Evolutionary conservation across 257 asterid species (phyloP), one percentile per base, ranked within the genome.

Genomic region (Solanum appendiculatum): DNA sequence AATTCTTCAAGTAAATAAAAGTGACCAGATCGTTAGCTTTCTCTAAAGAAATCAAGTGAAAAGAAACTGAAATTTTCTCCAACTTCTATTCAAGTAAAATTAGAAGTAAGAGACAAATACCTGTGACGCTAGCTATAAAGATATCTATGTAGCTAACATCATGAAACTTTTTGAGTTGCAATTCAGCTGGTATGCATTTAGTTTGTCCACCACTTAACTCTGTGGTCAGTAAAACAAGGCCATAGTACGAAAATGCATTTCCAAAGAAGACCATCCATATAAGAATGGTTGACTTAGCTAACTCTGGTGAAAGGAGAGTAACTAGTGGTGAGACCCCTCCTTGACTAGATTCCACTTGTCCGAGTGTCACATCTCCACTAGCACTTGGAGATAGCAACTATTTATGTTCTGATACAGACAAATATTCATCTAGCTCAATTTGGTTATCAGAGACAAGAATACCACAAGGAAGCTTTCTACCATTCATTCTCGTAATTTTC

Each of bases 201-300:
- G 85, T 88, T 74, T 86, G 87, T 72, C 89, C 87, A 73, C 90
- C 90, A 94, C 91, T 94, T 88, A 95, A 58, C 91, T 95, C 93
- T 36, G 98, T 92, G 75, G 98, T 95, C 89, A 95, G 95, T 92
- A 94, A 91, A 90, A 95, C 91, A 42, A 95, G 90, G 85, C 98
- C 98, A 87, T 93, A 95, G 90, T 95, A 95, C 42, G 98, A 89
- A 87, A 95, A 95, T 42, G 96, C 95, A 88, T 90, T 92, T 88
- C 95, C 96, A 48, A 95, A 95, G 90, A 89, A 93, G 29, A 95
- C 92, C 91, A 93, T 23, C 98, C 98, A 94, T 85, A 94, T 77
- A 70, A 94, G 95, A 86, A 94, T 89, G 68, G 95, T 94, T 69
- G 95, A 93, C 83, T 90, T 93, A 80, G 92, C 69, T 89, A 94